Conservation (phyloP, 148 eudicot genomes). For the Selenicereus undatus region DNA sequence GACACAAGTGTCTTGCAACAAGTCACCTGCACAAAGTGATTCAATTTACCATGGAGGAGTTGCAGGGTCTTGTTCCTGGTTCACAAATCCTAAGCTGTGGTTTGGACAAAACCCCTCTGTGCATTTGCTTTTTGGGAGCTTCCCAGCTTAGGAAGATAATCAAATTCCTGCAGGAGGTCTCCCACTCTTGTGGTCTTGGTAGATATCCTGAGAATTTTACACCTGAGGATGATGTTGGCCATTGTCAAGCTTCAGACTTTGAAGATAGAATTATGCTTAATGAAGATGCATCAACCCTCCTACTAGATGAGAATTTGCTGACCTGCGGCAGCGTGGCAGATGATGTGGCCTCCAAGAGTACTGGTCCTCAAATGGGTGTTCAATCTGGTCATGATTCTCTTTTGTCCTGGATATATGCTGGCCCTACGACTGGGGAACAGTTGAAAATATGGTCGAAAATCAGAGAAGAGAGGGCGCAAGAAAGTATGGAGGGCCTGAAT, state of each 20-base stretch:
- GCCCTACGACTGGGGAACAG: slow-evolving; percentile 57
- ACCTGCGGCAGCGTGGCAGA: slow-evolving; percentile 27
- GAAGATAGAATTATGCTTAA: slow-evolving; percentile 52
- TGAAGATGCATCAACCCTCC: slow-evolving; percentile 54
- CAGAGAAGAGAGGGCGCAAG: slow-evolving; percentile 64
- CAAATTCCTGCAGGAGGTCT: slow-evolving; percentile 66
- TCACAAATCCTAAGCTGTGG: slow-evolving; percentile 63
- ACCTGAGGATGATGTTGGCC: slow-evolving; percentile 39
- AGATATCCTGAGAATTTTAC: slow-evolving; percentile 57
- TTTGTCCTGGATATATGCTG: slow-evolving; percentile 74
- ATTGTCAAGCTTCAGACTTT: slow-evolving; percentile 33
- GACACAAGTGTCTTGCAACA: slow-evolving; percentile 62
- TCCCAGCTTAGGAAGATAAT: slow-evolving; percentile 60
- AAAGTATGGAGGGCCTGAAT: slow-evolving; percentile 55
- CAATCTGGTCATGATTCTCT: slow-evolving; percentile 48
- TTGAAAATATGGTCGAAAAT: slow-evolving; percentile 55
- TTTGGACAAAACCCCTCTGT: slow-evolving; percentile 64
- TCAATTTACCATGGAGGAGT: slow-evolving; percentile 63
- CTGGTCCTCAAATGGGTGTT: slow-evolving; percentile 21
- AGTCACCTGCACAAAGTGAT: slow-evolving; percentile 71
- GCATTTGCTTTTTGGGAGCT: slow-evolving; percentile 86
- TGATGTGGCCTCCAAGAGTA: slow-evolving; percentile 29
- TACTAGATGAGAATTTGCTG: slow-evolving; percentile 58
- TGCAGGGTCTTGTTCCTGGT: slow-evolving; percentile 61
- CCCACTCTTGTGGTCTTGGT: slow-evolving; percentile 59